Evolutionary conservation across 202 grass and related monocot genomes (phyloP).

Genomic region (Zizania palustris): DNA sequence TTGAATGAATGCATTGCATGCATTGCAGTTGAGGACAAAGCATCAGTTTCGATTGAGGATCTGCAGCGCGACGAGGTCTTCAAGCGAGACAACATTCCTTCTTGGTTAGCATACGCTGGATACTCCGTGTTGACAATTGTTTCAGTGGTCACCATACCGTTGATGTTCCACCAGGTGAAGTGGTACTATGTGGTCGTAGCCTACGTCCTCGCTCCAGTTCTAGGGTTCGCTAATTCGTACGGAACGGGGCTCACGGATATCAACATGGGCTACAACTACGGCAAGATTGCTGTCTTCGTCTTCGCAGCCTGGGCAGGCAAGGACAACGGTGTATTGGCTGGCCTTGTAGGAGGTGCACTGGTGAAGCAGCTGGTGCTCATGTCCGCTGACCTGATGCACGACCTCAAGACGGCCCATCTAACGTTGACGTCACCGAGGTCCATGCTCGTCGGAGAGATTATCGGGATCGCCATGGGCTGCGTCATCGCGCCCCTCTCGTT

Average conservation of each 20-base stretch:
- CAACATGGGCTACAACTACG: slow-evolving; percentile 16
- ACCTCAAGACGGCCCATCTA: slow-evolving; percentile 22
- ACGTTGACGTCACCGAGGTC: background rate
- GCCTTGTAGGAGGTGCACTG: slow-evolving; percentile 1
- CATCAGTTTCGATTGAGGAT: too few relatives aligned
- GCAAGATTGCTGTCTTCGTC: slow-evolving; percentile 19
- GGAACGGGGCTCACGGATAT: background rate
- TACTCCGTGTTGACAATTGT: slow-evolving; percentile 38
- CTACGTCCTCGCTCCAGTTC: background rate
- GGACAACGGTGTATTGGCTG: background rate
- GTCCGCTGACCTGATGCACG: slow-evolving; percentile 21
- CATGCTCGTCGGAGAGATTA: slow-evolving; percentile 21
- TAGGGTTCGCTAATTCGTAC: slow-evolving; percentile 28
- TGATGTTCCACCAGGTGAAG: slow-evolving; percentile 1
- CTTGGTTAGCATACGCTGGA: slow-evolving; percentile 42
- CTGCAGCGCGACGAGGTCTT: too few relatives aligned
- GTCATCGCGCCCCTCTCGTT: slow-evolving; percentile 12
- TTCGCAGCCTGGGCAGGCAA: background rate
- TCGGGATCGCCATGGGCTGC: slow-evolving; percentile 28
- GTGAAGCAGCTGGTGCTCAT: background rate
- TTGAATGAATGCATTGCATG: too few relatives aligned
- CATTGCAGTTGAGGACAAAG: too few relatives aligned
- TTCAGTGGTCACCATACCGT: slow-evolving; percentile 42
- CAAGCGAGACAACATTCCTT: background rate
- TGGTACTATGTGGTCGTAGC: slow-evolving; percentile 1